phyloP scores from a whole-genome alignment of 1,284 basidiomycete species.

The Sanghuangporus baumii region DNA sequence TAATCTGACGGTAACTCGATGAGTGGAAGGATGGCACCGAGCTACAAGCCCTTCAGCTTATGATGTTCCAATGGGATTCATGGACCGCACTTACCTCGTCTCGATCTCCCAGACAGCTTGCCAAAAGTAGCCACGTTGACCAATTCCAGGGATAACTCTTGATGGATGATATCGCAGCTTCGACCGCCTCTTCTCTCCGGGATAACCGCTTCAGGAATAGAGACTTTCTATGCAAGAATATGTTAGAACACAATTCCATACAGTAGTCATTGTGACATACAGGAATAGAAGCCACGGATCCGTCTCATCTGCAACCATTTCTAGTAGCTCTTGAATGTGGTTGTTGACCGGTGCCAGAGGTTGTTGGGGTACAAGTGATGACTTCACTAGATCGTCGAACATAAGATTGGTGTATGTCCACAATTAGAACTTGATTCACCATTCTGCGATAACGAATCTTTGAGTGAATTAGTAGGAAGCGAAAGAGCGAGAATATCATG shows the following conservation, averaged over 20 bases:
- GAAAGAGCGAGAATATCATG: slow-evolving; percentile 26
- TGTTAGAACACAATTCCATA: slow-evolving; percentile 1
- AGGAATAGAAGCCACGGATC: slow-evolving; percentile 88
- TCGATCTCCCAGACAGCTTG: slow-evolving; percentile 78
- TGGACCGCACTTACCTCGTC: slow-evolving; percentile 67
- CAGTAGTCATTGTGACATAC: slow-evolving; percentile 37
- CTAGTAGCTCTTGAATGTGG: slow-evolving; percentile 55
- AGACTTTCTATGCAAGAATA: slow-evolving; percentile 47
- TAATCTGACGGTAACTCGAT: slow-evolving; percentile 63
- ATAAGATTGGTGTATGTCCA: background rate
- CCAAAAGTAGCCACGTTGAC: slow-evolving; percentile 86
- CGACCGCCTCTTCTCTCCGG: slow-evolving; percentile 82
- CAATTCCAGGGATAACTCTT: slow-evolving; percentile 90
- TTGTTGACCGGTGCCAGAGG: slow-evolving; percentile 66
- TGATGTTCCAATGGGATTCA: slow-evolving; percentile 11
- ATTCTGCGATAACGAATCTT: slow-evolving; percentile 1
- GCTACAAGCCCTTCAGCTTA: slow-evolving; percentile 34
- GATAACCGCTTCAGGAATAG: slow-evolving; percentile 75
- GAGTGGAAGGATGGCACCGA: slow-evolving; percentile 58
- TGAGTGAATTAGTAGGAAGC: slow-evolving; percentile 18
- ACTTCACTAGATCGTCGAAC: background rate
- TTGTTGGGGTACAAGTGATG: slow-evolving; percentile 64
- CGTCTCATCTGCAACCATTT: slow-evolving; percentile 45
- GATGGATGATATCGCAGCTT: slow-evolving; percentile 75
- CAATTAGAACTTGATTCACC: background rate